phyloP scores from a whole-genome alignment of 2,329 filamentous ascomycete genomes.

The Beauveria brongniartii region DNA sequence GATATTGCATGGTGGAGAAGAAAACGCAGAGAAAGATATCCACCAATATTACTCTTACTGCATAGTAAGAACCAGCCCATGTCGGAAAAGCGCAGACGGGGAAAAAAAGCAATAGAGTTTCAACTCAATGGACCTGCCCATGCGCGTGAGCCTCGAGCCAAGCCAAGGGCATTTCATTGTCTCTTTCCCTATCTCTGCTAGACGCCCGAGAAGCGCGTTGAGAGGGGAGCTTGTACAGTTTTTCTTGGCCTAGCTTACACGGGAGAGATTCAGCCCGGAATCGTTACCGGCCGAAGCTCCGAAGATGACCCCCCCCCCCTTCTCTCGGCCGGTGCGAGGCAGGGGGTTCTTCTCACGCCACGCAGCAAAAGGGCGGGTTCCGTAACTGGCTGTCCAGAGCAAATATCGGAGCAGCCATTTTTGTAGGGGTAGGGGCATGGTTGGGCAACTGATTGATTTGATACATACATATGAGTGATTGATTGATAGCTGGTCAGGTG shows the following conservation, averaged over 20 bases:
- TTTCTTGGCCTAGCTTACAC: too few species aligned
- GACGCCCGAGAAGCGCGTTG: too few species aligned
- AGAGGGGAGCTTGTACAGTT: too few species aligned
- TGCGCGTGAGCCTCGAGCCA: too few species aligned
- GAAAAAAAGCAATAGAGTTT: not conserved
- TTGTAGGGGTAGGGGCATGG: not conserved
- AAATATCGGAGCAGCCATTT: not conserved
- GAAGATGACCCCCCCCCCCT: too few species aligned
- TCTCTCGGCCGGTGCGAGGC: not conserved
- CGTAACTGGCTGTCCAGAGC: not conserved
- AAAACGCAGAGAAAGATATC: not conserved
- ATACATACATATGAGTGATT: not conserved
- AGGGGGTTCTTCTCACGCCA: not conserved
- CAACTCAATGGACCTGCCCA: too few species aligned
- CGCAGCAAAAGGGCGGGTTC: not conserved
- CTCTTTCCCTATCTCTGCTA: too few species aligned
- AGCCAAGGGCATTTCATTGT: too few species aligned
- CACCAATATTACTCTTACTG: conserved; percentile 9
- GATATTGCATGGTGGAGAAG: not conserved
- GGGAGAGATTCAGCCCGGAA: too few species aligned
- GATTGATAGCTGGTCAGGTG: not conserved
- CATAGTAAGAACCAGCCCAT: not conserved
- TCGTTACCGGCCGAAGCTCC: too few species aligned
- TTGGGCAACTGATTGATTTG: conserved; percentile 5
- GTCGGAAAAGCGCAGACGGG: not conserved